Evolutionary conservation across 2,329 filamentous ascomycete genomes (phyloP), one percentile per base, ranked within the genome.

Genomic region (Pleurostoma richardsiae): DNA sequence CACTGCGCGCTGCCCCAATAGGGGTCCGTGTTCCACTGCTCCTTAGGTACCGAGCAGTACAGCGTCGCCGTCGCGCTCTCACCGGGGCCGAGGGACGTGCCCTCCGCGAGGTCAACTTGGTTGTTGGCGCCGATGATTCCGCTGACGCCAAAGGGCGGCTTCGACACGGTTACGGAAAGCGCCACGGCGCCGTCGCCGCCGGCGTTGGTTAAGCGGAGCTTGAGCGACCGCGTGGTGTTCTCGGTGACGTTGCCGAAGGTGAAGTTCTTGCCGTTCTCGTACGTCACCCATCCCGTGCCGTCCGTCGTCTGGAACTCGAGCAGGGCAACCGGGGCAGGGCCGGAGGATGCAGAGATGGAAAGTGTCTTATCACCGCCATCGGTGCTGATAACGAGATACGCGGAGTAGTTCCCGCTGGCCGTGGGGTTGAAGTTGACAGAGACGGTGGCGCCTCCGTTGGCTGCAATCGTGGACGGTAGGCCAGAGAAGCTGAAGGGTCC

Each of bases 161-260:
- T 83, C 0, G 79, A 83, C 3, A 83, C 77, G 0, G 79, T 82
- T 10, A 82, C 61, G 0, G 73, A 77, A 2, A 82, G 66, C 2
- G 71, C 66, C 26, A 70, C 68, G 43, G 74, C 72, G 49, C 74
- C 73, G 1, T 70, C 61, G 2, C 69, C 69, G 6, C 72, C 76
- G 42, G 70, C 71, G 54, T 82, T 83, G 33, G 72, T 78, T 28
- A 82, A 57, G 1, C 79, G 70, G 59, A 83, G 66, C 44, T 69
- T 70, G 4, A 80, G 66, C 4, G 66, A 68, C 1, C 62, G 65
- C 0, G 71, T 72, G 0, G 64, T 70, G 36, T 77, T 77, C 54
- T 80, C 70, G 1, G 69, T 72, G 3, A 82, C 77, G 38, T 75
- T 73, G 10, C 77, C 79, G 50, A 82, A 82, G 0, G 63, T 72